Evolutionary conservation across 495 filamentous ascomycete genomes (phyloP), one percentile per base, ranked within the genome.

Genomic region (Penicillium roqueforti): DNA sequence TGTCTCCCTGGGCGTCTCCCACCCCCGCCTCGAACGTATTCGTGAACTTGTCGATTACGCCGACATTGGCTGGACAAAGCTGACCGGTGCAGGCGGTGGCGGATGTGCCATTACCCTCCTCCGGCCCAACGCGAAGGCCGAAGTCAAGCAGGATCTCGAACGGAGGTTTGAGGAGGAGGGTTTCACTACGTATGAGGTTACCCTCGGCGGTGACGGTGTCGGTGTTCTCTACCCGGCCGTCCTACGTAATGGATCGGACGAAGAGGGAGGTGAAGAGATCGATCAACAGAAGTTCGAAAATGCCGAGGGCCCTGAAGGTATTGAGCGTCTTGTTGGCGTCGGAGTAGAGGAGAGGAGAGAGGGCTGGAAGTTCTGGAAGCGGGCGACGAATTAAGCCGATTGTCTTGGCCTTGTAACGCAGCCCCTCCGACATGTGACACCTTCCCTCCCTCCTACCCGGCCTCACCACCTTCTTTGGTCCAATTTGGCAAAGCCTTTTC

Each of bases 291-390:
- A 89, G 52, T 97, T 97, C 67, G 78, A 96, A 41, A 83, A 80
- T 18, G 93, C 88, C 0, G 82, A 87, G 44, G 91, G 88, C 1
- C 82, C 85, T 47, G 85, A 90, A 50, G 88, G 87, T 3, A 87
- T 96, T 29, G 89, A 96, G 67, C 75, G 76, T 40, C 73, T 91
- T 39, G 75, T 78, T 26, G 75, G 75, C 6, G 73, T 76, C 22
- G 88, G 85, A 20, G 79, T 85, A 18, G 77, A 83, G 32, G 82
- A 86, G 20, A 88, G 87, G 53, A 76, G 85, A 47, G 86, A 87
- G 60, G 89, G 87, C 1, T 97, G 93, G 93, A 93, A 92, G 69
- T 97, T 96, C 68, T 98, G 93, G 93, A 85, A 83, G 63, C 71
- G 73, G 45, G 67, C 68, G 29, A 42, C 59, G 23, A 58, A n/a